Evolutionary conservation across 495 filamentous ascomycete species (phyloP), one percentile per base, ranked within the genome.

Genomic region (Durotheca rogersii): DNA sequence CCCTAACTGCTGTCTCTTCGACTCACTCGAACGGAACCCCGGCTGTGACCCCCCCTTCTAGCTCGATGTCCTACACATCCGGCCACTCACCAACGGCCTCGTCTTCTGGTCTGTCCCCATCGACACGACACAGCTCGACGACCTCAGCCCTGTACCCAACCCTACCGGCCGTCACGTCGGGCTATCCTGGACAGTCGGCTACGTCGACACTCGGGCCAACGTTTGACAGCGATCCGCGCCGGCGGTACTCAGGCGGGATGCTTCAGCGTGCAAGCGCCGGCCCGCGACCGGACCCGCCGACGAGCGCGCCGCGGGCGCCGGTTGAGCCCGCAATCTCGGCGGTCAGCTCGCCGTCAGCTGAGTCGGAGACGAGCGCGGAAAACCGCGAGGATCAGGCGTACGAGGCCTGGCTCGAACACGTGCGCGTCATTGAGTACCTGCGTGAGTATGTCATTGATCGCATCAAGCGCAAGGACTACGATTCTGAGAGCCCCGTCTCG

Each of bases 21-120:
- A 76, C 67, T 60, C 80, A 73, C 48, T 82, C 77, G 4, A 71
- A 72, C 32, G 76, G 85, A 45, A 94, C 90, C 14, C 90, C 91
- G 6, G 90, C 87, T 0, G 77, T 96, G 61, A 96, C 92, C 0
- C 93, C 93, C 6, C 88, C 91, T 1, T 91, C 88, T n/a, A 90
- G 86, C 61, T 80, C 82, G 11, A 78, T 89, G 63, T 91, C 88
- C 0, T 93, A 95, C 69, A 86, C 82, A 15, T 90, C 89, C 0
- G 83, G 84, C 45, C 89, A 93, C 62, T 96, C 92, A 3, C 92
- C 93, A 0, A 78, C 76, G 59, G 83, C 87, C 17, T 79, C 78
- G 31, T 77, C 81, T 18, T 68, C 69, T 33, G 81, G 76, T 56
- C 78, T 88, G 66, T 88, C 78, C 49, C 86, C 80, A 16, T 77